Percentiles rank a stretch among this genome's conserved stretches.
Conservation (phyloP, 2,329 filamentous ascomycete species). For the Cryphonectria radicalis region DNA sequence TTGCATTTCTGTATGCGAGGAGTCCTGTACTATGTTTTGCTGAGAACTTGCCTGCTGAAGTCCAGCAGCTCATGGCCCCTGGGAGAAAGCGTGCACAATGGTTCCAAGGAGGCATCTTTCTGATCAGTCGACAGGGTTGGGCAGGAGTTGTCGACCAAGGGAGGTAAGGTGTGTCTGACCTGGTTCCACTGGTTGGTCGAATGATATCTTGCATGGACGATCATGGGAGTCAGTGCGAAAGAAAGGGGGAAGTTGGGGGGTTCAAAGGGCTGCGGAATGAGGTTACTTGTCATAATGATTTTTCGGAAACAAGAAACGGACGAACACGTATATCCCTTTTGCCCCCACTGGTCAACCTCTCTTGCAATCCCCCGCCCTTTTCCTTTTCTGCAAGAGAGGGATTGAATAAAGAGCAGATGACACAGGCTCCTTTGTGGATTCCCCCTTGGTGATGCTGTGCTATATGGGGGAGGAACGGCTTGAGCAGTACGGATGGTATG, state of each 20-base stretch:
- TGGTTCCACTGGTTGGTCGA: background rate
- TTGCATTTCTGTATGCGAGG: constrained; percentile 23
- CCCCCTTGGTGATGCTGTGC: background rate
- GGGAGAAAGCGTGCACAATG: constrained; percentile 5
- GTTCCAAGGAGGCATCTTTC: background rate
- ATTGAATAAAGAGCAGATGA: constrained; percentile 9
- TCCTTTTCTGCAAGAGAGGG: background rate
- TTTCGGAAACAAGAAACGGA: constrained; percentile 28
- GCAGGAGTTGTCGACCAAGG: background rate
- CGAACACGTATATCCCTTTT: constrained; percentile 29
- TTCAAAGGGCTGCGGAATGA: background rate
- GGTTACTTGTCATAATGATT: constrained; percentile 29
- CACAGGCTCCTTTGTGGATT: background rate
- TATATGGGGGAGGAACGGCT: background rate
- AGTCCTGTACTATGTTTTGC: constrained; percentile 22
- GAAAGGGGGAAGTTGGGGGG: background rate
- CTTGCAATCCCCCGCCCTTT: background rate
- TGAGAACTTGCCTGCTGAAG: background rate
- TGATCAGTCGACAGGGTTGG: background rate
- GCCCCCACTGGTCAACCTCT: constrained; percentile 18
- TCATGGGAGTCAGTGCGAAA: background rate
- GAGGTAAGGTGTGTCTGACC: background rate
- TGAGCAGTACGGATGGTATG: background rate
- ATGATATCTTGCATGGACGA: constrained; percentile 11
- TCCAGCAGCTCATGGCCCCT: background rate